Evolutionary conservation across 768 basidiomycete genomes (phyloP).

Genomic region (Mycena olivaceomarginata): DNA sequence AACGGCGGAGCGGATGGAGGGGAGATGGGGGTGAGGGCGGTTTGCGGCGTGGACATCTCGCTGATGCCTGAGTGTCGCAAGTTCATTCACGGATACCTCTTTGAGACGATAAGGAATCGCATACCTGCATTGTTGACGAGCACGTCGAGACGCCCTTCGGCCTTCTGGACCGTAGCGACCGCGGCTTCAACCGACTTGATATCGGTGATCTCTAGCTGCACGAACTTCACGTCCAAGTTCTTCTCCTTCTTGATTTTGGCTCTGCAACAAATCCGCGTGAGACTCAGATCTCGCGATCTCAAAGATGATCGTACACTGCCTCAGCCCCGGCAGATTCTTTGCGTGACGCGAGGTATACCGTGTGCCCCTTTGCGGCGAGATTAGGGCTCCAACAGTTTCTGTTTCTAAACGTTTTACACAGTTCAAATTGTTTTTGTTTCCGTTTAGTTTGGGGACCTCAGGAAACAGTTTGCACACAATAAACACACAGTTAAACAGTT

Average conservation of each 20-base stretch:
- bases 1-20: slow-evolving; percentile 57
- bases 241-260: slow-evolving; percentile 56
- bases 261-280: slow-evolving; percentile 40
- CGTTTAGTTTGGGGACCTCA: too few relatives aligned
- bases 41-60: slow-evolving; percentile 55
- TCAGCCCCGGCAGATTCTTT: slow-evolving; percentile 61
- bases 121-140: slow-evolving; percentile 68
- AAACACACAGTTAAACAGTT: too few relatives aligned
- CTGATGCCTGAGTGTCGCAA: slow-evolving; percentile 49
- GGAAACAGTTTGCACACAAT: too few relatives aligned
- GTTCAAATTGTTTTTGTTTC: too few relatives aligned
- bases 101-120: background rate
- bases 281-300: background rate
- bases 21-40: slow-evolving; percentile 57
- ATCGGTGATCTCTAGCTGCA: slow-evolving; percentile 64
- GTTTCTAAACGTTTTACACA: too few relatives aligned
- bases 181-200: slow-evolving; percentile 57
- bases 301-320: slow-evolving; percentile 57
- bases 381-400: too few relatives aligned
- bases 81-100: background rate
- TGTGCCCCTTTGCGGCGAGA: slow-evolving; percentile 64
- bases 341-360: slow-evolving; percentile 65
- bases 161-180: slow-evolving; percentile 57
- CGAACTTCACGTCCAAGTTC: slow-evolving; percentile 52
- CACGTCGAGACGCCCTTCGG: slow-evolving; percentile 64